A percentile compares a stretch with the other conserved stretches of the same genome.
These are phyloP conservation scores for Escovopsis sp. DNA, from an alignment of 2,329 filamentous ascomycete genomes.

Conservation along the genomic window DNA sequence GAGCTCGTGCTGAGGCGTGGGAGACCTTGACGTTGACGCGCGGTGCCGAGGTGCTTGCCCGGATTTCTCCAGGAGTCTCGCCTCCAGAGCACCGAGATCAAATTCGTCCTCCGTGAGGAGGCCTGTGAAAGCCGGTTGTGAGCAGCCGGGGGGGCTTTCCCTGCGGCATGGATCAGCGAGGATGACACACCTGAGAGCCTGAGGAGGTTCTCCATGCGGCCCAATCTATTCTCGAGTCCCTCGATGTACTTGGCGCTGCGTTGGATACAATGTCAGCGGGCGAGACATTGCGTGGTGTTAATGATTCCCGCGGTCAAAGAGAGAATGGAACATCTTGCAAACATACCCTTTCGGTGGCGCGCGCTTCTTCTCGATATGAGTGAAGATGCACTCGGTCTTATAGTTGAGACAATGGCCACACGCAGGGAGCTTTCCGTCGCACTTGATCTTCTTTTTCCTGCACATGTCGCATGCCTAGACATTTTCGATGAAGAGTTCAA, in stretches of 20 bases:
- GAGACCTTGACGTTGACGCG: conserved; percentile 29
- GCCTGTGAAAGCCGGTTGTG: conserved; percentile 26
- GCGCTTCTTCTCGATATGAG: conserved; percentile 96
- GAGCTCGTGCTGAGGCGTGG: conserved; percentile 32
- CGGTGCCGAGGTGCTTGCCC: conserved; percentile 31
- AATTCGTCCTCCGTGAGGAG: conserved; percentile 72
- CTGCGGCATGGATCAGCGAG: not conserved
- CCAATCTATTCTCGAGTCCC: conserved; percentile 82
- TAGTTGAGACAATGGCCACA: conserved; percentile 96
- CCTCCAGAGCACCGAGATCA: conserved; percentile 79
- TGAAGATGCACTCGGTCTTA: conserved; percentile 95
- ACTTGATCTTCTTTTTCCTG: conserved; percentile 94
- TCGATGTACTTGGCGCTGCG: conserved; percentile 90
- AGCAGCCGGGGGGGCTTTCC: conserved; percentile 1
- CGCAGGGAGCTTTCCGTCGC: conserved; percentile 85
- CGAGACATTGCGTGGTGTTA: not conserved
- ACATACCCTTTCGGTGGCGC: conserved; percentile 87
- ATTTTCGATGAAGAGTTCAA: too few relatives aligned
- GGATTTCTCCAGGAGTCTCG: conserved; percentile 48
- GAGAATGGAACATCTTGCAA: not conserved
- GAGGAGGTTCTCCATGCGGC: conserved; percentile 88
- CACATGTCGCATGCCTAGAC: conserved; percentile 85
- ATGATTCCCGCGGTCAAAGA: not conserved
- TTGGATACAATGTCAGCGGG: not conserved
- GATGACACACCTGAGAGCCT: conserved; percentile 51